phyloP scores from a whole-genome alignment of 1,139 yeast species.

The Hansenula lynferdii region DNA sequence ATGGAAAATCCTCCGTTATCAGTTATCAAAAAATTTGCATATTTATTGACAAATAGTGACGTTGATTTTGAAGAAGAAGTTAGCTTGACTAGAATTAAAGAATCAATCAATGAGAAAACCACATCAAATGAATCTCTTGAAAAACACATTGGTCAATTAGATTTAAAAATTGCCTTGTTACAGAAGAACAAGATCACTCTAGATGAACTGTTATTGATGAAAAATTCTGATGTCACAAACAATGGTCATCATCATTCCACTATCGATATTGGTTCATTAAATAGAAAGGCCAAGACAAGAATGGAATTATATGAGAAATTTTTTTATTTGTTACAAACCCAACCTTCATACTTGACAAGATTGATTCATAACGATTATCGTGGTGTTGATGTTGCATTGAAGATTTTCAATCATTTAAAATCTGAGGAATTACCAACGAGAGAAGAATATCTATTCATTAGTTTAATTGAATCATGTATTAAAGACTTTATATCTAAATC shows the following conservation, averaged over 20 bases:
- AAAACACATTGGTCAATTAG: slow-evolving; percentile 72
- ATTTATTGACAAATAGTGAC: slow-evolving; percentile 70
- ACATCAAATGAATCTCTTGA: slow-evolving; percentile 65
- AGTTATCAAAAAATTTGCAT: slow-evolving; percentile 74
- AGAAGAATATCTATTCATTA: slow-evolving; percentile 71
- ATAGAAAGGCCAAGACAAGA: slow-evolving; percentile 23
- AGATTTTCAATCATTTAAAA: slow-evolving; percentile 18
- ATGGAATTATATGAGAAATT: slow-evolving; percentile 59
- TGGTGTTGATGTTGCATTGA: slow-evolving; percentile 21
- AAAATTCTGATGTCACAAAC: slow-evolving; percentile 31
- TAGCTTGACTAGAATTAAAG: slow-evolving; percentile 62
- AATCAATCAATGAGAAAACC: slow-evolving; percentile 59
- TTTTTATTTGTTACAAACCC: slow-evolving; percentile 81
- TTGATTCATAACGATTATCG: slow-evolving; percentile 33
- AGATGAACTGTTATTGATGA: slow-evolving; percentile 64
- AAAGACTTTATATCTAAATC: slow-evolving; percentile 25
- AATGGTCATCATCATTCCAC: slow-evolving; percentile 8
- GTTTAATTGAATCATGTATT: slow-evolving; percentile 52
- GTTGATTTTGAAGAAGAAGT: slow-evolving; percentile 74
- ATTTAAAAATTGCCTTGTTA: slow-evolving; percentile 71
- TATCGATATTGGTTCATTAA: slow-evolving; percentile 22
- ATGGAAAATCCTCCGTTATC: slow-evolving; percentile 73
- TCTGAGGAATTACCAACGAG: slow-evolving; percentile 33
- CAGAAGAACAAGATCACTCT: slow-evolving; percentile 76
- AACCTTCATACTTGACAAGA: slow-evolving; percentile 67